Conservation (phyloP, 2,329 filamentous ascomycete species). For the Sporothrix variecibatus region DNA sequence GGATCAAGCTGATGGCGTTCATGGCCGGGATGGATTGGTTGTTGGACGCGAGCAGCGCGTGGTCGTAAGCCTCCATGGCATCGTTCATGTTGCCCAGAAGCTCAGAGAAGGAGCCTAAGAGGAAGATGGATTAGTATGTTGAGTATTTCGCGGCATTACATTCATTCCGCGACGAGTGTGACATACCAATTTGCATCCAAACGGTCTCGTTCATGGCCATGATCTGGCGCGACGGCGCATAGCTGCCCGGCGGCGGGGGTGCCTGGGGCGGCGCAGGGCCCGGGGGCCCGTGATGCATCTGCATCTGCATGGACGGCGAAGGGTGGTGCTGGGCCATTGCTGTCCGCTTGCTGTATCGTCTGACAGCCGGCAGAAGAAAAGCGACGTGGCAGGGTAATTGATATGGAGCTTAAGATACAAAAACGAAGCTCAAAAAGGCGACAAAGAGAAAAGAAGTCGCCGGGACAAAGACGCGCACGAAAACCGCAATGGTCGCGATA, state of each 20-base stretch:
- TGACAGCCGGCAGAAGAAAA: constrained; percentile 22
- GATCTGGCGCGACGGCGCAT: constrained; percentile 72
- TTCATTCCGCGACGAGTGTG: background rate
- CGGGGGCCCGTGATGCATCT: constrained; percentile 64
- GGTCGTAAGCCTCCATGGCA: constrained; percentile 87
- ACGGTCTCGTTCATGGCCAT: constrained; percentile 79
- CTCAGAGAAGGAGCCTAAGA: constrained; percentile 78
- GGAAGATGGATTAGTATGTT: background rate
- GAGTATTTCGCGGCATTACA: too few relatives aligned
- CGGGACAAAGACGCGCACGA: background rate
- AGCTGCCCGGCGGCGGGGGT: constrained; percentile 46
- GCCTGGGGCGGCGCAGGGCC: constrained; percentile 52
- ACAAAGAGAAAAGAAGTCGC: background rate
- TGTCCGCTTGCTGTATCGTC: constrained; percentile 18
- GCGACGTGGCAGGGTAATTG: constrained; percentile 16
- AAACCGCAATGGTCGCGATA: background rate
- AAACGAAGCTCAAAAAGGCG: background rate
- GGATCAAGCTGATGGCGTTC: constrained; percentile 89
- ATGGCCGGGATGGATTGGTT: constrained; percentile 86
- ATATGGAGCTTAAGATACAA: background rate
- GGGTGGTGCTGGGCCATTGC: constrained; percentile 78
- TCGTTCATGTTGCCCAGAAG: constrained; percentile 85
- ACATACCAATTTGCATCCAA: constrained; percentile 89
- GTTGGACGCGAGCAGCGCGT: constrained; percentile 77
- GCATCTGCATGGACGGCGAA: constrained; percentile 76